phyloP scores from a whole-genome alignment of 2,329 filamentous ascomycete genomes.

The Fusarium torreyae region DNA sequence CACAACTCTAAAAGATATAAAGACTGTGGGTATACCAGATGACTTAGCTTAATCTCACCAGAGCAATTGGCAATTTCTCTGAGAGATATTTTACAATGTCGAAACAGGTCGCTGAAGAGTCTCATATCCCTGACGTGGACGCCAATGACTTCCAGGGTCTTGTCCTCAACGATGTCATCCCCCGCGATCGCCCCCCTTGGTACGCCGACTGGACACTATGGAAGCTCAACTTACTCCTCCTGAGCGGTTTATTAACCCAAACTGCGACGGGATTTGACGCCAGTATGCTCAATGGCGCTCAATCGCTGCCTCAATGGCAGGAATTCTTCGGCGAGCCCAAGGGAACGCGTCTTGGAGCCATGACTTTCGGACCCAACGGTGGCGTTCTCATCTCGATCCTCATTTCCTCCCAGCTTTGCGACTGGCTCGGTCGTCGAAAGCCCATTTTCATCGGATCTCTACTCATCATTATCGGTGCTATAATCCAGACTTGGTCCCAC shows the following conservation, averaged over 20 bases:
- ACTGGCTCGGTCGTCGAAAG: conserved; percentile 47
- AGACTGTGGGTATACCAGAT: conserved; percentile 16
- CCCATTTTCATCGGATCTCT: conserved; percentile 50
- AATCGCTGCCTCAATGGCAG: conserved; percentile 53
- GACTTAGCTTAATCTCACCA: neutral
- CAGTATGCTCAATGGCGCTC: conserved; percentile 55
- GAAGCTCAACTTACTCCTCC: conserved; percentile 53
- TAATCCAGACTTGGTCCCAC: conserved; percentile 50
- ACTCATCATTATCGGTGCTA: conserved; percentile 50
- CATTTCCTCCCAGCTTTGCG: conserved; percentile 49
- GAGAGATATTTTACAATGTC: conserved; percentile 10
- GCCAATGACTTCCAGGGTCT: conserved; percentile 45
- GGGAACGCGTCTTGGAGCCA: conserved; percentile 51
- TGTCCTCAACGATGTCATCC: conserved; percentile 45
- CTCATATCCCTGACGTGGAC: conserved; percentile 27
- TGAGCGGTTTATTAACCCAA: conserved; percentile 53
- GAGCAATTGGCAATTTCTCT: neutral
- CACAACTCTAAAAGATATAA: conserved; percentile 29
- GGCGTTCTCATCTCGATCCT: conserved; percentile 47
- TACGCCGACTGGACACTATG: conserved; percentile 44
- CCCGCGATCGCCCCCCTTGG: conserved; percentile 44
- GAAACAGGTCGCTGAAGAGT: conserved; percentile 27
- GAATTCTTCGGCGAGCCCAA: conserved; percentile 50
- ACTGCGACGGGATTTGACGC: conserved; percentile 54
- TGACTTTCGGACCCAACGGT: conserved; percentile 48